A percentile compares a stretch with the other conserved stretches of the same genome.
Evolutionary conservation across 1,139 yeast genomes (phyloP).

Genomic region (Yamadazyma membranifaciens): DNA sequence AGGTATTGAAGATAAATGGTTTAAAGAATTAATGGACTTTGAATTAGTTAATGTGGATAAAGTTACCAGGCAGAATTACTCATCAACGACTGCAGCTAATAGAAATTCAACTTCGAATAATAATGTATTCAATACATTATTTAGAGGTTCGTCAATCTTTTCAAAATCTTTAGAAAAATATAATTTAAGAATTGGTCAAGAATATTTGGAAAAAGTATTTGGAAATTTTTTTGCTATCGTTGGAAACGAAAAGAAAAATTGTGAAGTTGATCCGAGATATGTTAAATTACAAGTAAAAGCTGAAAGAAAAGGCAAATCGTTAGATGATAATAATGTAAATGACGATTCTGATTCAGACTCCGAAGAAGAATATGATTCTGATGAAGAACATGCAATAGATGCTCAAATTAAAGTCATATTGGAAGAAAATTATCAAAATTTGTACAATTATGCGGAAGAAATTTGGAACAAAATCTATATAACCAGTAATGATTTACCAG

Average conservation of each 20-base stretch:
- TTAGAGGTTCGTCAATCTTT: constrained; percentile 80
- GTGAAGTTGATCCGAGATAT: constrained; percentile 74
- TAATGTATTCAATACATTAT: constrained; percentile 67
- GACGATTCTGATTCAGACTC: constrained; percentile 22
- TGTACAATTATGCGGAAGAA: constrained; percentile 55
- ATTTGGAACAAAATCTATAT: constrained; percentile 71
- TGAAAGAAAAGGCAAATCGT: constrained; percentile 24
- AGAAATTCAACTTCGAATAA: constrained; percentile 21
- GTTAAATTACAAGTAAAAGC: constrained; percentile 45
- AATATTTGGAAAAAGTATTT: constrained; percentile 70
- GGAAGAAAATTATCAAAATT: constrained; percentile 50
- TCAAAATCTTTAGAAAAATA: constrained; percentile 80
- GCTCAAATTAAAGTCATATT: constrained; percentile 30
- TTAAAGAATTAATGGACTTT: constrained; percentile 60
- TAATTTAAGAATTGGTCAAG: constrained; percentile 74
- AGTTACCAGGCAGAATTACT: constrained; percentile 43
- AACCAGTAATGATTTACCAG: constrained; percentile 78
- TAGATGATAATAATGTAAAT: constrained; percentile 21
- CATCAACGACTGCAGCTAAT: constrained; percentile 13
- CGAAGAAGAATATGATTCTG: constrained; percentile 30
- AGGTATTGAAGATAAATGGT: constrained; percentile 66
- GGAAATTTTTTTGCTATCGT: constrained; percentile 64
- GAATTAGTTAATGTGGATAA: constrained; percentile 56
- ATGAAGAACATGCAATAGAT: constrained; percentile 29
- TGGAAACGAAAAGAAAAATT: constrained; percentile 48